These are phyloP conservation scores for Phlegmacium glaucopus DNA, from an alignment of 768 basidiomycete species.

Conservation along the genomic window DNA sequence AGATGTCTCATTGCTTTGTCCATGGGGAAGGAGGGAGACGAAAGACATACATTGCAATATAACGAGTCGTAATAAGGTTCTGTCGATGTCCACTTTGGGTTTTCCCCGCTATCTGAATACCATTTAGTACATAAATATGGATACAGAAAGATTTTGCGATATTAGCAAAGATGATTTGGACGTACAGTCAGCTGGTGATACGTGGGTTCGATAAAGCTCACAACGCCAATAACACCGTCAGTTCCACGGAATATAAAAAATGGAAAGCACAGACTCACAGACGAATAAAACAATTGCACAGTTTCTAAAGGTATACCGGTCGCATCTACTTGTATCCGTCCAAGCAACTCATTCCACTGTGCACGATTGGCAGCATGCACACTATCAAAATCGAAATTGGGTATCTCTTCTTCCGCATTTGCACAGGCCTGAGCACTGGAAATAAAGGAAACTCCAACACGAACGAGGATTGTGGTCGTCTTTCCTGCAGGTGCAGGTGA, in stretches of 20 bases:
- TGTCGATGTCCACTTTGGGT: constrained; percentile 58
- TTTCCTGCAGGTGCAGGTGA: constrained; percentile 32
- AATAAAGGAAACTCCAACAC: constrained; percentile 66
- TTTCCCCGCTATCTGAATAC: constrained; percentile 60
- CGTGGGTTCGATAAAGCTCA: constrained; percentile 60
- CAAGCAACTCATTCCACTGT: constrained; percentile 57
- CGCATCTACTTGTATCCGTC: constrained; percentile 50
- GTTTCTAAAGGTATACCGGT: constrained; percentile 45
- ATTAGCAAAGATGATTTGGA: background rate
- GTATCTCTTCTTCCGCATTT: constrained; percentile 60
- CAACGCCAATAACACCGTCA: no score
- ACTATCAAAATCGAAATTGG: constrained; percentile 50
- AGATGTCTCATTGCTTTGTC: background rate
- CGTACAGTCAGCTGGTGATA: constrained; percentile 63
- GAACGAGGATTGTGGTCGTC: constrained; percentile 46
- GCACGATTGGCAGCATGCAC: constrained; percentile 40
- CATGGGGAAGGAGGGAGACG: background rate
- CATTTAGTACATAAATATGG: no score
- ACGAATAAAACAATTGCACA: constrained; percentile 56
- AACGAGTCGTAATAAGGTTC: constrained; percentile 68
- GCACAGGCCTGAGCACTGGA: constrained; percentile 57
- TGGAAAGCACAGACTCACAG: constrained; percentile 31
- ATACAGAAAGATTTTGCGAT: no score
- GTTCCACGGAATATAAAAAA: background rate
- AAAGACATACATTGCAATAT: constrained; percentile 54